These are phyloP conservation scores for Panicum hallii DNA, from an alignment of 202 grass and related monocot genomes.

Conservation along the genomic window DNA sequence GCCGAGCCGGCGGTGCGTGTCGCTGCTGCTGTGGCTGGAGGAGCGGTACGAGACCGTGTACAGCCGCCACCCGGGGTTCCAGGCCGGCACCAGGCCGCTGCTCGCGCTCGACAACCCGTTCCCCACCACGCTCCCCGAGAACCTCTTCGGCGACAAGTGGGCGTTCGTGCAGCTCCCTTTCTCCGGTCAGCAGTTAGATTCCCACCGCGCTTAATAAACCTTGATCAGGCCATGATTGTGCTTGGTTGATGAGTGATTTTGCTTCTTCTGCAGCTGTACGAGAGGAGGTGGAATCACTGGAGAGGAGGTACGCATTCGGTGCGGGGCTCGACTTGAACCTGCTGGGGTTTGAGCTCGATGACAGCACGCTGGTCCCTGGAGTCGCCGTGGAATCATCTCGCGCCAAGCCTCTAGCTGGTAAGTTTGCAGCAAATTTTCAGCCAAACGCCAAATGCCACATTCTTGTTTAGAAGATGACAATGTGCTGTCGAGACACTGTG, in stretches of 20 bases:
- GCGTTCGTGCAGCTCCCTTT: conserved; percentile 97
- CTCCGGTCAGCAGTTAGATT: conserved; percentile 50
- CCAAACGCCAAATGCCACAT: neutral
- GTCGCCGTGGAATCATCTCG: conserved; percentile 92
- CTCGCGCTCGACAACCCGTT: conserved; percentile 94
- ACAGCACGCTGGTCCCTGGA: conserved; percentile 78
- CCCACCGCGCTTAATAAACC: neutral
- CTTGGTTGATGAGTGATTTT: conserved; percentile 28
- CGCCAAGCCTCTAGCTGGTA: conserved; percentile 89
- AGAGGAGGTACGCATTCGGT: conserved; percentile 82
- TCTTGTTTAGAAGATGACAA: neutral
- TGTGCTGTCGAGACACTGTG: neutral
- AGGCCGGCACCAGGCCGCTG: conserved; percentile 79
- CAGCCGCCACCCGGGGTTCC: conserved; percentile 81
- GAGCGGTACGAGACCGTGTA: conserved; percentile 95
- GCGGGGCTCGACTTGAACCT: conserved; percentile 86
- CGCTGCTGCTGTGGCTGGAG: conserved; percentile 85
- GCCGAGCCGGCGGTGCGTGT: conserved; percentile 88
- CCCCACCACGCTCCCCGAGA: conserved; percentile 83
- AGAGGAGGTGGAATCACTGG: conserved; percentile 68
- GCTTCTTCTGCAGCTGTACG: conserved; percentile 71
- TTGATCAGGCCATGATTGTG: neutral
- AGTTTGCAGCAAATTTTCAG: neutral
- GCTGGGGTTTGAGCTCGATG: conserved; percentile 84
- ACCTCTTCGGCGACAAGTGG: conserved; percentile 97